A percentile compares a stretch with the other conserved stretches of the same genome.
Evolutionary conservation across 2,329 filamentous ascomycete species (phyloP).

Genomic region (Aspergillus vadensis): DNA sequence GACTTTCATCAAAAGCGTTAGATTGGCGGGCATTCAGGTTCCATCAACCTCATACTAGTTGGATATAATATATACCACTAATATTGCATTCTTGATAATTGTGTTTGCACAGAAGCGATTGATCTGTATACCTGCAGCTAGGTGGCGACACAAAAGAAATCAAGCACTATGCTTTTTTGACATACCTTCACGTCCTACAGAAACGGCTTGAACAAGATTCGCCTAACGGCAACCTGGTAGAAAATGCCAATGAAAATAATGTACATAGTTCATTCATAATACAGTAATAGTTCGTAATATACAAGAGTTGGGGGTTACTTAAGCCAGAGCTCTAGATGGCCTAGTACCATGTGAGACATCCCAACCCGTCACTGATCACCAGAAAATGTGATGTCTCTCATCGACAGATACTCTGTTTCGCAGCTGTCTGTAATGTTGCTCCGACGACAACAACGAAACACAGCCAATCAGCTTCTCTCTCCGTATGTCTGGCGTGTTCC

Average conservation of each 20-base stretch:
- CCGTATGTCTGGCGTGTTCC: background rate
- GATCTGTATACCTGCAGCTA: background rate
- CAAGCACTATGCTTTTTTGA: background rate
- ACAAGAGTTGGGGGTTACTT: background rate
- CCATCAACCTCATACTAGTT: slow-evolving; percentile 3
- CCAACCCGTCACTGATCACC: background rate
- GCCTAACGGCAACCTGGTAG: too few relatives aligned
- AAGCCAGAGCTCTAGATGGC: background rate
- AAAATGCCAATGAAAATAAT: background rate
- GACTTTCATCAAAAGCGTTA: slow-evolving; percentile 1
- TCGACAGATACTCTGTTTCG: too few relatives aligned
- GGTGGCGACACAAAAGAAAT: background rate
- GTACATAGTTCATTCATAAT: background rate
- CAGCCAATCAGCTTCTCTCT: too few relatives aligned
- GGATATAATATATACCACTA: background rate
- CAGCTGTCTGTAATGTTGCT: too few relatives aligned
- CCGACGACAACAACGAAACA: too few relatives aligned
- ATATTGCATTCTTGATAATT: background rate
- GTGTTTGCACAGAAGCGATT: background rate
- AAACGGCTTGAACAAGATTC: too few relatives aligned
- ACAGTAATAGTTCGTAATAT: background rate
- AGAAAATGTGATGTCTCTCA: background rate
- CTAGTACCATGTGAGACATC: background rate
- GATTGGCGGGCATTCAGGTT: slow-evolving; percentile 10
- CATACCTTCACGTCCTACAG: background rate